Base-by-base conservation (phyloP, 2,329 filamentous ascomycete species). In the Endothia cerciana region DNA sequence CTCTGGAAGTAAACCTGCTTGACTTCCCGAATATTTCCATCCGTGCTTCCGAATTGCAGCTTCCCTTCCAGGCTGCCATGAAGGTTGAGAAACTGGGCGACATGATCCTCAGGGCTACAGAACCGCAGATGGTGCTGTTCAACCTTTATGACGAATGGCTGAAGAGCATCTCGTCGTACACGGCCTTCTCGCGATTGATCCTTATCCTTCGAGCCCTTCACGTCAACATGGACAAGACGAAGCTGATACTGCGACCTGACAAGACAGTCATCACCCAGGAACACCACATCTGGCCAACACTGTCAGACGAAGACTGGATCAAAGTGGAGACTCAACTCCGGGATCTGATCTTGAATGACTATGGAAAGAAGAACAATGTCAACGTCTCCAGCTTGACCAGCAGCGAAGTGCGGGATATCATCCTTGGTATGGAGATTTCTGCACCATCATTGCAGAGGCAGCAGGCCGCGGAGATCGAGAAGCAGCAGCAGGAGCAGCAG, bases 351-450 rank as follows among this genome's bases (percentile, higher is more conserved):
- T 77, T 99, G 71, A 97, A 98, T 72, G 95, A 99, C 76, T 99
- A 99, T 76, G 95, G 95, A 75, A 99, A 98, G 87, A 99, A 99
- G 87, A 99, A 99, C 83, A 99, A 98, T 72, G 95, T 99, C 82
- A 99, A 99, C 73, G 94, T 95, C 15, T 96, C 96, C 19, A 97
- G 93, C 77, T 84, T 99, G 79, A 99, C 95, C 1, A 97, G 89
- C 76, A 97, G 92, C 73, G 95, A 99, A 87, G 95, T 99, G 60
- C 90, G 95, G 73, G 95, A 99, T 75, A 98, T 99, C 73, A 99
- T 99, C 73, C 81, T 99, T 69, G 95, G 95, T 85, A 99, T 99
- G 96, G 96, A 99, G 77, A 99, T 99, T 66, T 97, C 93, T 67
- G 96, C 95, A 36, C 95, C 95, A 30, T 98, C 94, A 1, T 91